Conservation (phyloP, 345 rosid genomes). For the Rhodamnia rubescens region DNA sequence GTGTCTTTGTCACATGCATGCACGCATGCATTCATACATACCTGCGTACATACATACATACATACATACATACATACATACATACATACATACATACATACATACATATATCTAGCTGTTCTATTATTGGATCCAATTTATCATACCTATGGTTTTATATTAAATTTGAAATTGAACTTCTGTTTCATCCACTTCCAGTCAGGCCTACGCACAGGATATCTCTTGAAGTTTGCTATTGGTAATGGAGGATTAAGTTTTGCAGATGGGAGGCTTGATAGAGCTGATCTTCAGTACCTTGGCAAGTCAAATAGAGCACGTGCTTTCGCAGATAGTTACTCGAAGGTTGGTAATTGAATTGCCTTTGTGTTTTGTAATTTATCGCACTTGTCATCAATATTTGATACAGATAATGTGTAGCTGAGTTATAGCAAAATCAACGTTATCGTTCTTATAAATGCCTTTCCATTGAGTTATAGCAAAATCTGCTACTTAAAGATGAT, state of each 20-base stretch:
- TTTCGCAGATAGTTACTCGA: conserved; percentile 91
- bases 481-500: background rate
- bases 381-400: background rate
- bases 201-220: conserved; percentile 44
- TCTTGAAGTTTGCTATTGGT: conserved; percentile 60
- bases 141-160: background rate
- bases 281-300: conserved; percentile 66
- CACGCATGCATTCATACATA: background rate
- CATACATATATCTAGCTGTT: background rate
- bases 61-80: accelerated
- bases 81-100: accelerated
- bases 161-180: background rate
- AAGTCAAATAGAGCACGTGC: conserved; percentile 64
- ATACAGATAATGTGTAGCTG: background rate
- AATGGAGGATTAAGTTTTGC: conserved; percentile 68
- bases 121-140: background rate
- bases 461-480: background rate
- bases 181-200: conserved; percentile 28
- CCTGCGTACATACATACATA: background rate
- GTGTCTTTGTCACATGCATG: background rate
- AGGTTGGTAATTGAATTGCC: conserved; percentile 34
- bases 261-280: conserved; percentile 74
- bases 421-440: background rate
- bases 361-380: background rate
- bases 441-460: background rate